Conservation (phyloP, 345 rosid species). For the Draba incana region DNA sequence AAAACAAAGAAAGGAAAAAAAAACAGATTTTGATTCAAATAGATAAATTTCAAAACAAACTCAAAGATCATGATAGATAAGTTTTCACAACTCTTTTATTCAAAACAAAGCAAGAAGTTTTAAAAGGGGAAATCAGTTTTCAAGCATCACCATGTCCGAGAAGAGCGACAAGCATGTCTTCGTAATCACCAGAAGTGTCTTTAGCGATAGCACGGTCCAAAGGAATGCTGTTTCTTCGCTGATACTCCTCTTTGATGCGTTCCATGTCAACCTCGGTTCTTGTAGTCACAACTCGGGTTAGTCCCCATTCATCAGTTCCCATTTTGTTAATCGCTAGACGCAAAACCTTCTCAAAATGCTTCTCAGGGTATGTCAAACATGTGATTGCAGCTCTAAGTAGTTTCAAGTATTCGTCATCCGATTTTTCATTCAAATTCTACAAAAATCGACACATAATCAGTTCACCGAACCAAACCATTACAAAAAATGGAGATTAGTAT, state of each 20-base stretch:
- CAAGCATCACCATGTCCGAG: constrained; percentile 55
- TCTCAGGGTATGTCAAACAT: constrained; percentile 66
- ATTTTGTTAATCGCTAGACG: constrained; percentile 61
- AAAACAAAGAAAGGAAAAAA: not conserved
- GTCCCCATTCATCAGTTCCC: constrained; percentile 83
- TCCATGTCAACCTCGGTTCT: constrained; percentile 74
- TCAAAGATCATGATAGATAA: constrained; percentile 26
- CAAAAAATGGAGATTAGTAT: not conserved
- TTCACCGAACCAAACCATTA: not conserved
- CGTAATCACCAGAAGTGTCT: constrained; percentile 73
- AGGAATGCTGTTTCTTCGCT: constrained; percentile 59
- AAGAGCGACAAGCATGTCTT: constrained; percentile 65
- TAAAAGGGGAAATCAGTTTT: constrained; percentile 27
- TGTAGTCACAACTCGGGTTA: constrained; percentile 71
- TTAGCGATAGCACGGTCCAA: constrained; percentile 59
- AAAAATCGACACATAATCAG: not conserved
- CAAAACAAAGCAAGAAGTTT: constrained; percentile 5
- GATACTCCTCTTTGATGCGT: constrained; percentile 69
- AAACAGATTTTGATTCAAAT: constrained; percentile 32
- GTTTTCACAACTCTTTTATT: constrained; percentile 39
- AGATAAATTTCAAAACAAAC: constrained; percentile 34
- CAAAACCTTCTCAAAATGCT: constrained; percentile 64
- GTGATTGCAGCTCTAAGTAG: constrained; percentile 61
- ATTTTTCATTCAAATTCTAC: constrained; percentile 61
- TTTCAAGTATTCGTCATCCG: constrained; percentile 62